phyloP scores from a whole-genome alignment of 208 protist species.

The Leishmania martiniquensis region DNA sequence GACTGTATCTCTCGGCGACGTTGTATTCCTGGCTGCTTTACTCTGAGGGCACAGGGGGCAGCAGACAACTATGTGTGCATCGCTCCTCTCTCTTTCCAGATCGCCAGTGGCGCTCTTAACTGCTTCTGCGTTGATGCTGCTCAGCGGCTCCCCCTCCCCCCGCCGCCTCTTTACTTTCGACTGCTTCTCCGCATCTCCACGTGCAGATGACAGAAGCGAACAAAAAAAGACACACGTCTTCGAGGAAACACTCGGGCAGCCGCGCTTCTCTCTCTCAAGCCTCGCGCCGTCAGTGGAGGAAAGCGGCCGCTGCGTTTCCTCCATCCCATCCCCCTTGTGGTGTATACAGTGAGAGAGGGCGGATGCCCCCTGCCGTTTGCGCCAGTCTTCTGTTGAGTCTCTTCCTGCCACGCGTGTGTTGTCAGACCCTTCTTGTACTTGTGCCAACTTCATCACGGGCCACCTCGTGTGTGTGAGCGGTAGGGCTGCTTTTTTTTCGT shows the following conservation, averaged over 20 bases:
- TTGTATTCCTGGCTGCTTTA: too few species aligned
- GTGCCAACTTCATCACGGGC: background rate
- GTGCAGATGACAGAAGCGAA: too few species aligned
- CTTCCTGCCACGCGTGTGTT: background rate
- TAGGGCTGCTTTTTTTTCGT: too few species aligned
- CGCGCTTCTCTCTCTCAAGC: background rate
- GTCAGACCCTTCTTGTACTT: conserved; percentile 3
- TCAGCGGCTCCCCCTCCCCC: background rate
- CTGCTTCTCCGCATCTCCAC: background rate
- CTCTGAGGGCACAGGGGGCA: background rate
- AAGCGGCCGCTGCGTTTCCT: background rate
- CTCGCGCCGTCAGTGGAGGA: background rate
- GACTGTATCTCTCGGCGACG: background rate
- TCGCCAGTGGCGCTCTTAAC: background rate
- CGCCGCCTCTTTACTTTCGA: background rate
- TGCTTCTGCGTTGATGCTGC: background rate
- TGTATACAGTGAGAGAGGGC: background rate
- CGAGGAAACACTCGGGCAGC: background rate
- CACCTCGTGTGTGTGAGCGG: too few species aligned
- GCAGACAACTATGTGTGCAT: background rate
- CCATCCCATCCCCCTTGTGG: background rate
- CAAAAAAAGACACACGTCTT: background rate
- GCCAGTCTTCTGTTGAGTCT: background rate
- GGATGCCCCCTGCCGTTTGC: background rate
- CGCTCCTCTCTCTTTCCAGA: background rate